Percentiles rank a stretch among this genome's conserved stretches.
Conservation (phyloP, 2,329 filamentous ascomycete genomes). For the Myriosclerotinia scirpicola region DNA sequence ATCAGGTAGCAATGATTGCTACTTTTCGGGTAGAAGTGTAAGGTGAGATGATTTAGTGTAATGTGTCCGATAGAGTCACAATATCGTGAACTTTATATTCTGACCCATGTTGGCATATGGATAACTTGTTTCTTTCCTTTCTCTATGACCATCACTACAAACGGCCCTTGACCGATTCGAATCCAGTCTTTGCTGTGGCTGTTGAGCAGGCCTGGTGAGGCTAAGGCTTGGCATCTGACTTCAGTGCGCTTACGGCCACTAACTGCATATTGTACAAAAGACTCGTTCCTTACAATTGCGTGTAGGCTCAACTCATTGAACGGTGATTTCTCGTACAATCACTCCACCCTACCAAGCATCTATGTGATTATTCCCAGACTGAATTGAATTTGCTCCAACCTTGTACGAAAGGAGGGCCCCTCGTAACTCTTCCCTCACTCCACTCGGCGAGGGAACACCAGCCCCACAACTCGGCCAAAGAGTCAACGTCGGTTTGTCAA, state of each 20-base stretch:
- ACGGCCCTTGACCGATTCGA: background rate
- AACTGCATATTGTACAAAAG: background rate
- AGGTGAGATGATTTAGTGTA: background rate
- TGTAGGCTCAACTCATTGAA: background rate
- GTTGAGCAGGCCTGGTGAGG: conserved; percentile 13
- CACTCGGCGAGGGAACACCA: background rate
- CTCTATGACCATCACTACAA: background rate
- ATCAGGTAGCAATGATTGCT: background rate
- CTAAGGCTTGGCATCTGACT: conserved; percentile 21
- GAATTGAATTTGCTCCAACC: background rate
- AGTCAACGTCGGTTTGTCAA: background rate
- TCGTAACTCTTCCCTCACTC: background rate
- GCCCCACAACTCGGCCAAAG: background rate
- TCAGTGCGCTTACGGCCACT: conserved; percentile 12
- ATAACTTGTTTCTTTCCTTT: background rate
- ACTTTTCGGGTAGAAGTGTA: background rate
- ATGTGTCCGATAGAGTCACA: conserved; percentile 12
- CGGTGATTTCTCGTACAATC: background rate
- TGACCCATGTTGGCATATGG: background rate
- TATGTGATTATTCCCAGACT: background rate
- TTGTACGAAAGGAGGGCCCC: background rate
- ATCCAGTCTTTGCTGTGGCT: conserved; percentile 6
- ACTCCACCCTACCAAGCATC: too few species aligned
- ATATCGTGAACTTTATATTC: background rate
- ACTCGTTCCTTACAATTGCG: background rate